A percentile compares a stretch with the other conserved stretches of the same genome.
Conservation (phyloP, 306 rosid genomes). For the Vigna trinervia region DNA sequence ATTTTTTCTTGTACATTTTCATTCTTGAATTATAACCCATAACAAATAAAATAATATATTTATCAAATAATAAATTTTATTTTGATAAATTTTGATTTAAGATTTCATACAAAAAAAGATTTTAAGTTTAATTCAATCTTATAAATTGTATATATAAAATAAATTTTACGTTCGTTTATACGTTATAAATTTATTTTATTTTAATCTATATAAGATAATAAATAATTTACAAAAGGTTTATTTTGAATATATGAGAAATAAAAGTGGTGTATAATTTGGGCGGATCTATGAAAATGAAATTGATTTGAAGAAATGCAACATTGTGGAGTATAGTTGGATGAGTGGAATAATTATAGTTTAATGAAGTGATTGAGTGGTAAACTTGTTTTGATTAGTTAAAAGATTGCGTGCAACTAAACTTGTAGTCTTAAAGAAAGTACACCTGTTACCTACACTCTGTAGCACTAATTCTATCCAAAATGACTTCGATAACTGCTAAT, state of each 20-base stretch:
- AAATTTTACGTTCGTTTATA: too few species aligned
- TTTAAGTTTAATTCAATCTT: too few species aligned
- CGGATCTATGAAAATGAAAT: not conserved
- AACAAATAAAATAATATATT: too few species aligned
- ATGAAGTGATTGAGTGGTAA: slow-evolving; percentile 19
- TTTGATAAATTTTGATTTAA: too few species aligned
- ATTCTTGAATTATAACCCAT: too few species aligned
- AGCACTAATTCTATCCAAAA: slow-evolving; percentile 17
- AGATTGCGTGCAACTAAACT: slow-evolving; percentile 6
- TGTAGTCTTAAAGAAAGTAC: not conserved
- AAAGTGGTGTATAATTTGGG: slow-evolving; percentile 22
- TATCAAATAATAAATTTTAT: too few species aligned
- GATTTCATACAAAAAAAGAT: too few species aligned
- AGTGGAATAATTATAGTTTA: slow-evolving; percentile 15
- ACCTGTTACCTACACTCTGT: slow-evolving; percentile 22
- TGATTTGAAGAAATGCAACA: not conserved
- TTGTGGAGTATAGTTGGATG: not conserved
- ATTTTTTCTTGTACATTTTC: too few species aligned
- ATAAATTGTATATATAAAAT: too few species aligned
- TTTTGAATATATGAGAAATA: not conserved
- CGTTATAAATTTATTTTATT: too few species aligned
- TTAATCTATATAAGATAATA: too few species aligned
- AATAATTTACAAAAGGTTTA: not conserved
- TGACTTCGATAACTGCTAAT: not conserved
- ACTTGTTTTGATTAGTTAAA: slow-evolving; percentile 24